Base-by-base conservation (phyloP, 805 yeast species). In the Wickerhamiella sergipiensis region DNA sequence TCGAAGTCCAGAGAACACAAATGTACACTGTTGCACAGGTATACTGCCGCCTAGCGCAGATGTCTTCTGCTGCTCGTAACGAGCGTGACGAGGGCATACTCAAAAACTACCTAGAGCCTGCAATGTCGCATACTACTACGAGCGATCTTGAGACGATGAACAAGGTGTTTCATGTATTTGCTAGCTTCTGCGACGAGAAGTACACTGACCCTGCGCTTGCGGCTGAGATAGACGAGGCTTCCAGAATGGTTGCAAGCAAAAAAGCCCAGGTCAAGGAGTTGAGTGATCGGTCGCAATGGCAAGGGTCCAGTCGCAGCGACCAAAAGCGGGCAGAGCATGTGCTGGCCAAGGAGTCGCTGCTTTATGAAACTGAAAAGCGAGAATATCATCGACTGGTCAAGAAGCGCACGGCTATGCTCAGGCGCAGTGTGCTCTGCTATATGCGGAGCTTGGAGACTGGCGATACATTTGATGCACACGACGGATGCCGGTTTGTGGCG, bases 31-130 rank as follows among this genome's bases (percentile, higher is more conserved):
- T 39, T 1, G 46, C 57, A 6, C 55, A 52, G 10, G 52, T 55
- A 6, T 52, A 57, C 23, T 47, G 62, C 15, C 44, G 38, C 6
- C 47, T 67, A 56, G 71, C 81, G 0, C 72, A 76, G 46, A 88
- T 96, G 96, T 66, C 79, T 36, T 73, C 85, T 0, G 76, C 73
- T 46, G 83, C 94, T 0, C 74, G 83, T 38, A 81, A 80, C 53
- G 94, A 82, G 52, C 70, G 80, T 10, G 77, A 87, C 0, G 70
- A 75, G 1, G 67, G 67, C 2, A 78, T 89, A 1, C 73, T 81
- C 74, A 64, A 67, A 1, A 68, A 71, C 6, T 82, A 81, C 59
- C 78, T 86, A 17, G 66, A 70, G 6, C 74, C 78, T 1, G 71
- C 75, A n/a, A 67, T 63, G 3, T 21, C 19, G 43, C 50, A 24